These are phyloP conservation scores for Eimeria zaria DNA, from an alignment of 169 alveolate genomes.

Conservation along the genomic window DNA sequence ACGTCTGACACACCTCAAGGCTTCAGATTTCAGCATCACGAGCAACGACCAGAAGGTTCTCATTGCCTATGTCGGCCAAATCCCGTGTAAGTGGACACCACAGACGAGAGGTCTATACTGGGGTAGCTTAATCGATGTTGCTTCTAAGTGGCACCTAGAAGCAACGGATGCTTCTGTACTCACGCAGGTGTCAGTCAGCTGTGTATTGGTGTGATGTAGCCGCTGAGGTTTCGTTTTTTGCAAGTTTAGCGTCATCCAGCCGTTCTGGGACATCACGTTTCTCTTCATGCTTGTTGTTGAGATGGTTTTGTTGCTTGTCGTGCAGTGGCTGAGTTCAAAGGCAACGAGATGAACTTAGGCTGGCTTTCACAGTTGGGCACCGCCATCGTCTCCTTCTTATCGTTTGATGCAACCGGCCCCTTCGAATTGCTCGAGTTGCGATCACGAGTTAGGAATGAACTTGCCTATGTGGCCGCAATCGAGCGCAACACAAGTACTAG, in stretches of 20 bases:
- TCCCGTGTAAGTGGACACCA: constrained; percentile 36
- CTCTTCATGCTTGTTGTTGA: not conserved
- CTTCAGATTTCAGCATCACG: constrained; percentile 65
- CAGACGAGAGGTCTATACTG: not conserved
- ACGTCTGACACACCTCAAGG: constrained; percentile 45
- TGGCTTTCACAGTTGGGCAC: constrained; percentile 64
- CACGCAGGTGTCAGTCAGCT: not conserved
- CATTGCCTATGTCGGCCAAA: constrained; percentile 54
- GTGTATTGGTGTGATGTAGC: not conserved
- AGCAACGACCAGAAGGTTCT: constrained; percentile 56
- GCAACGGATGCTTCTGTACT: not conserved
- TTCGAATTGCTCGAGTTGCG: constrained; percentile 68
- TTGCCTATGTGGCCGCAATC: constrained; percentile 70
- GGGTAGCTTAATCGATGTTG: not conserved
- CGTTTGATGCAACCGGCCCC: constrained; percentile 69
- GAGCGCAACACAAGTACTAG: constrained; percentile 65
- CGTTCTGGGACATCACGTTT: not conserved
- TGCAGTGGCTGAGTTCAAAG: constrained; percentile 69
- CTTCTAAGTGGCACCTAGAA: too few relatives aligned
- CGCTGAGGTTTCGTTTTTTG: not conserved
- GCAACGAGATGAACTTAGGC: constrained; percentile 52
- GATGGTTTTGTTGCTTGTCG: not conserved
- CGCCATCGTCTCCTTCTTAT: constrained; percentile 67
- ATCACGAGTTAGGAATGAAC: constrained; percentile 53
- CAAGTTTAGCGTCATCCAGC: not conserved